Conservation (phyloP, 2,329 filamentous ascomycete species). For the Madurella fahalii region DNA sequence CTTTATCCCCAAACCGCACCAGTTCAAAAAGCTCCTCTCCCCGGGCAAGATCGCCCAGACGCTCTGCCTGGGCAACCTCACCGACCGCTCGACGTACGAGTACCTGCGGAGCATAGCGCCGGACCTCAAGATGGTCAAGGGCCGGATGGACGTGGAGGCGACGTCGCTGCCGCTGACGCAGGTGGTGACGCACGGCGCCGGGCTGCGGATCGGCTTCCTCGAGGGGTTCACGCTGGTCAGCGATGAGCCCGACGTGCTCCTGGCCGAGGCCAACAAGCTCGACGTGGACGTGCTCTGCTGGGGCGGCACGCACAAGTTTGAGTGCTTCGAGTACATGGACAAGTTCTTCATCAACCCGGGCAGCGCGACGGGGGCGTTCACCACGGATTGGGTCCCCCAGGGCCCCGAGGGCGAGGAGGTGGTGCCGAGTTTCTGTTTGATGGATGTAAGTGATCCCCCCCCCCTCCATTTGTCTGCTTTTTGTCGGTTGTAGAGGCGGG, state of each 20-base stretch:
- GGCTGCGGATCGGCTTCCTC: slow-evolving; percentile 60
- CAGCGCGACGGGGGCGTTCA: slow-evolving; percentile 61
- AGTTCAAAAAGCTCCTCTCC: slow-evolving; percentile 84
- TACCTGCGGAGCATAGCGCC: slow-evolving; percentile 72
- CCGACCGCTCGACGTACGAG: slow-evolving; percentile 75
- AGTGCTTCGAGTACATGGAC: slow-evolving; percentile 70
- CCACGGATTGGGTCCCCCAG: slow-evolving; percentile 46
- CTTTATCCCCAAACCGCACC: slow-evolving; percentile 12
- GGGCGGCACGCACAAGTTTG: slow-evolving; percentile 64
- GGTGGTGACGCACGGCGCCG: slow-evolving; percentile 61
- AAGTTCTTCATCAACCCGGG: slow-evolving; percentile 70
- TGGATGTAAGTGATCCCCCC: slow-evolving; percentile 73
- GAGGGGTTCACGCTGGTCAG: slow-evolving; percentile 66
- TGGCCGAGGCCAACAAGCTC: slow-evolving; percentile 64
- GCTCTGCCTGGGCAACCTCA: slow-evolving; percentile 75
- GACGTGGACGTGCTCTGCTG: slow-evolving; percentile 67
- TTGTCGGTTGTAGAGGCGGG: neutral
- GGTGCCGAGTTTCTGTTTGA: slow-evolving; percentile 88
- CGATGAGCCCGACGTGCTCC: slow-evolving; percentile 61
- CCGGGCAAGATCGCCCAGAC: slow-evolving; percentile 81
- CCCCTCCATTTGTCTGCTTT: neutral
- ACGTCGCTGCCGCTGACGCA: slow-evolving; percentile 61
- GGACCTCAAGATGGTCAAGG: slow-evolving; percentile 66
- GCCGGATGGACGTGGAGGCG: slow-evolving; percentile 63
- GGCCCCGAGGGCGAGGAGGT: slow-evolving; percentile 60